Percentiles rank a stretch among this genome's conserved stretches.
Conservation (phyloP, 2,329 filamentous ascomycete species). For the Trichoderma sp. region DNA sequence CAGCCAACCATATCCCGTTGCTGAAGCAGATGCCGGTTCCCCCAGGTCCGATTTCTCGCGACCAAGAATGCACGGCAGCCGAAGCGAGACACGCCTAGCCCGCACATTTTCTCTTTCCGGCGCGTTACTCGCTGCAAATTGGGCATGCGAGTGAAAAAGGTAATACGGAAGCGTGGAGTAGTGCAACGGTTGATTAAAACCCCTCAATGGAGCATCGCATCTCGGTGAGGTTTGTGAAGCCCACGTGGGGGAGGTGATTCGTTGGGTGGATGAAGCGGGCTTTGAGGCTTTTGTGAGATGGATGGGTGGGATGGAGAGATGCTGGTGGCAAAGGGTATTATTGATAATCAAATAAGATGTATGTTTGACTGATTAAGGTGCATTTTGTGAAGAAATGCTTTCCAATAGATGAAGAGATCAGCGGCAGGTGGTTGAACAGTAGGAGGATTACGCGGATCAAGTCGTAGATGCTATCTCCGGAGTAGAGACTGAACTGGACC, state of each 20-base stretch:
- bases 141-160: background rate
- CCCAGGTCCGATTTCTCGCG: background rate
- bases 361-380: background rate
- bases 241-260: slow-evolving; percentile 38
- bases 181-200: background rate
- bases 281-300: background rate
- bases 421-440: background rate
- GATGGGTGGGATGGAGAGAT: background rate
- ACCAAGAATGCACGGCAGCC: background rate
- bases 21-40: background rate
- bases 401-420: background rate
- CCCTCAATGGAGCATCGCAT: background rate
- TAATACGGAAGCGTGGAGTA: background rate
- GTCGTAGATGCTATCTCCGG: background rate
- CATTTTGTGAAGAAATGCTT: background rate
- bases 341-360: background rate
- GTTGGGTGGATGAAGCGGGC: slow-evolving; percentile 5
- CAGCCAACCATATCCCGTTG: background rate
- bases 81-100: background rate
- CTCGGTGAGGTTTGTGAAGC: background rate
- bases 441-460: background rate
- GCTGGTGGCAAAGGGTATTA: background rate
- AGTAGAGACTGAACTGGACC: background rate
- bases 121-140: slow-evolving; percentile 4
- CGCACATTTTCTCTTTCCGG: slow-evolving; percentile 13